Percentiles rank a stretch among this genome's conserved stretches.
phyloP scores from a whole-genome alignment of 495 filamentous ascomycete genomes.

The Neurospora sp. region DNA sequence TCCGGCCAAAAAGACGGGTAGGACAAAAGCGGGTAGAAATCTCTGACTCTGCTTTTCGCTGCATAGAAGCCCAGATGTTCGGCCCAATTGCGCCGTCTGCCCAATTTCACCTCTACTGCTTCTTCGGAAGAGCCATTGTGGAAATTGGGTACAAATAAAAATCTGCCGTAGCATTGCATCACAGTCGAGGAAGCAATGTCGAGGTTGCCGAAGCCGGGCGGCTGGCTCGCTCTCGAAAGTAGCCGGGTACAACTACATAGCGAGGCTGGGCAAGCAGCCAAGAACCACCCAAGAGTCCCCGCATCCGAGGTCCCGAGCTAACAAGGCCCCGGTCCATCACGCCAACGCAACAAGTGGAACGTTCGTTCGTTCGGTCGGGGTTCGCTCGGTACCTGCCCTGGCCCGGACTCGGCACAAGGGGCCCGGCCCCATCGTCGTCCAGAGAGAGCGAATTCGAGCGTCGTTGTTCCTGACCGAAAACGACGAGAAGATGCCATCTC shows the following conservation, averaged over 20 bases:
- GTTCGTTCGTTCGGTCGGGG: not conserved
- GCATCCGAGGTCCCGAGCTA: conserved; percentile 11
- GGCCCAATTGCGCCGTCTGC: not conserved
- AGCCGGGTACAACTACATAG: not conserved
- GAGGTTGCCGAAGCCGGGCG: not conserved
- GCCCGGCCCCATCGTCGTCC: not conserved
- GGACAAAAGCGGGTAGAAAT: not conserved
- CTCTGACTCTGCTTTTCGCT: not conserved
- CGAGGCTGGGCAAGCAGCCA: not conserved
- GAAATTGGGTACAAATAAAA: not conserved
- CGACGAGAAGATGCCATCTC: not conserved
- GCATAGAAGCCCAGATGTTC: not conserved
- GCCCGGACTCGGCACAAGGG: not conserved
- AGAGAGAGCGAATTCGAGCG: not conserved
- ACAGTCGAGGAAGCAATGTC: not conserved
- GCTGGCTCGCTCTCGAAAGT: not conserved
- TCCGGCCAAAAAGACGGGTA: not conserved
- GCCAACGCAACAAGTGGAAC: not conserved
- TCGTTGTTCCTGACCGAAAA: not conserved
- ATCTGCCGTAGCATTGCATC: not conserved
- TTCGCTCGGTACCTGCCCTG: not conserved
- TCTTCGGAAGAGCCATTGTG: not conserved
- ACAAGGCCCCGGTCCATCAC: conserved; percentile 6
- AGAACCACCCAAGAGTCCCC: conserved; percentile 1
- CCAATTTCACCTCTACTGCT: not conserved